phyloP scores from a whole-genome alignment of 2,329 filamentous ascomycete genomes.

The Periconia sp. region DNA sequence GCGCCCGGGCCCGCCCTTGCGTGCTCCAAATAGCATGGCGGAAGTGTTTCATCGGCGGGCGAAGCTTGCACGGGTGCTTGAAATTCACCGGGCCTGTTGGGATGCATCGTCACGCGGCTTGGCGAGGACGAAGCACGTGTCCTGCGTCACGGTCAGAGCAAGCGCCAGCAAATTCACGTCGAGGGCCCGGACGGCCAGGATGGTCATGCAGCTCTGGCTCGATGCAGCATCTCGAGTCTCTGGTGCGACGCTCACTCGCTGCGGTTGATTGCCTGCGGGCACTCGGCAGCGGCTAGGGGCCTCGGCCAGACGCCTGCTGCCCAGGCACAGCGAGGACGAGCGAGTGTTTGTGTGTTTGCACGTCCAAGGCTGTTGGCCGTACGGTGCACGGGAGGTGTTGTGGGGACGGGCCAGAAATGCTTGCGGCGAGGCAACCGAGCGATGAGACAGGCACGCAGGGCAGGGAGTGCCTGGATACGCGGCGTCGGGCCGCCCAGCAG shows the following conservation, averaged over 20 bases:
- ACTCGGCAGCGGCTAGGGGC: conserved; percentile 18
- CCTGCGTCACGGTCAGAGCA: too few species aligned
- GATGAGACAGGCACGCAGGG: conserved; percentile 9
- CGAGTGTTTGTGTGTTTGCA: conserved; percentile 6
- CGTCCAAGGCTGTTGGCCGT: too few species aligned
- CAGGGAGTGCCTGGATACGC: conserved; percentile 2
- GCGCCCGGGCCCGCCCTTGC: too few species aligned
- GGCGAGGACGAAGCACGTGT: too few species aligned
- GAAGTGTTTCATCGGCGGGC: not conserved
- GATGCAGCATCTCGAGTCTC: conserved; percentile 28
- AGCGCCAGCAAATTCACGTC: not conserved
- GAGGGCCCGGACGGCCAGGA: conserved; percentile 9
- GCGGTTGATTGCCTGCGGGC: conserved; percentile 27
- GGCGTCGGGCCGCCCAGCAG: not conserved
- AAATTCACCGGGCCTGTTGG: too few species aligned
- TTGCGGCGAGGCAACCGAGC: conserved; percentile 10
- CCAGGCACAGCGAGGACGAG: conserved; percentile 9
- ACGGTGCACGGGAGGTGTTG: conserved; percentile 14
- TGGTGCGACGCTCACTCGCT: conserved; percentile 33
- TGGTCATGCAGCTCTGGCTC: conserved; percentile 36
- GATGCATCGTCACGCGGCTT: too few species aligned
- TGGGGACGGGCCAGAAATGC: conserved; percentile 13
- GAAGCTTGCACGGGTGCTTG: too few species aligned
- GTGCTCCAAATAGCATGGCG: not conserved
- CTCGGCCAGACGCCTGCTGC: conserved; percentile 25